Evolutionary conservation across 2,329 filamentous ascomycete genomes (phyloP).

Genomic region (Chalara sp.): DNA sequence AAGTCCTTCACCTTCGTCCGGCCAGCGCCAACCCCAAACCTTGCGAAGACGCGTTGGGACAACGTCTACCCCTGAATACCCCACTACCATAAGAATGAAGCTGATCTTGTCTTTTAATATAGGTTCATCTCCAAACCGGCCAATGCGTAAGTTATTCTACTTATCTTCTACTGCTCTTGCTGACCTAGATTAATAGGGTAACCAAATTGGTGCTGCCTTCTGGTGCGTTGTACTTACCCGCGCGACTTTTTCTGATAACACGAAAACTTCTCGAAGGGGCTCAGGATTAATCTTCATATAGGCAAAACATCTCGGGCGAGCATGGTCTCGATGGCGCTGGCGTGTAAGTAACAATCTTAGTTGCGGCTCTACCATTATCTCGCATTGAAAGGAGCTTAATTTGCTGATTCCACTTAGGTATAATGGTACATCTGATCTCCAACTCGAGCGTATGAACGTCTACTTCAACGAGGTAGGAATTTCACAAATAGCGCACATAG

Average conservation of each 20-base stretch:
- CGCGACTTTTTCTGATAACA: too few species aligned
- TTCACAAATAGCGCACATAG: background rate
- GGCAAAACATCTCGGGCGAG: constrained; percentile 80
- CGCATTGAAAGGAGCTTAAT: constrained; percentile 7
- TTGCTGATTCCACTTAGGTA: constrained; percentile 50
- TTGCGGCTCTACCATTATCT: background rate
- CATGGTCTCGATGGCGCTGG: constrained; percentile 97
- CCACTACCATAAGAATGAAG: constrained; percentile 32
- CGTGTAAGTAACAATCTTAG: constrained; percentile 57
- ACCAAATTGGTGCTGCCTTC: constrained; percentile 99
- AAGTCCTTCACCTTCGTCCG: constrained; percentile 32
- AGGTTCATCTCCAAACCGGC: constrained; percentile 99
- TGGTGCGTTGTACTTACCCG: constrained; percentile 53
- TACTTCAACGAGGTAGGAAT: constrained; percentile 84
- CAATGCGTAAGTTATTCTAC: constrained; percentile 76
- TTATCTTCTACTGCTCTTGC: constrained; percentile 6
- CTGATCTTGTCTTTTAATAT: constrained; percentile 49
- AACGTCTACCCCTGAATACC: constrained; percentile 29
- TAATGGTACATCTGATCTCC: constrained; percentile 96
- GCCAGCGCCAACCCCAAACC: constrained; percentile 4
- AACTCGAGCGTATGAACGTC: constrained; percentile 99
- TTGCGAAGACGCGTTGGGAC: constrained; percentile 27
- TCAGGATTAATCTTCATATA: constrained; percentile 36
- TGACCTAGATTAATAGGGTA: constrained; percentile 61
- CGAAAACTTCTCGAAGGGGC: background rate